A percentile compares a stretch with the other conserved stretches of the same genome.
Evolutionary conservation across 2,329 filamentous ascomycete genomes (phyloP).

Genomic region (Ophiostoma himal-ulmi): DNA sequence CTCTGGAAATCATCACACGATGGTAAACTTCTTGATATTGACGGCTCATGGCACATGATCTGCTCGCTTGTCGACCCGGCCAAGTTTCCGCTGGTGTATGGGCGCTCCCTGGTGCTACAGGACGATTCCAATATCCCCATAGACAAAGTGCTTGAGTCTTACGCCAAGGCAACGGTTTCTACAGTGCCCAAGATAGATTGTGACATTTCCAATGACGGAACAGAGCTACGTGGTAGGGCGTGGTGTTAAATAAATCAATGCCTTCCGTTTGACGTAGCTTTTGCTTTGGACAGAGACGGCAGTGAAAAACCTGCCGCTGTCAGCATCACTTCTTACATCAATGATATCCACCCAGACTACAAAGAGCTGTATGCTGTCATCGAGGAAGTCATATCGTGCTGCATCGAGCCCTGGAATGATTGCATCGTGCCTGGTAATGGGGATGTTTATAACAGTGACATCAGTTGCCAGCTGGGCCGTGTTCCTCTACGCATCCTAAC

Average conservation of each 20-base stretch:
- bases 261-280: too few relatives aligned
- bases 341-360: background rate
- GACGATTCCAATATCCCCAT: too few relatives aligned
- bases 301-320: too few relatives aligned
- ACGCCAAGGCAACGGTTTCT: background rate
- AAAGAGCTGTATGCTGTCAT: background rate
- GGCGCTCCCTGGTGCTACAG: background rate
- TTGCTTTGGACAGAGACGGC: too few relatives aligned
- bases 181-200: too few relatives aligned
- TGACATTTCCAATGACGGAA: too few relatives aligned
- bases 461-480: background rate
- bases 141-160: too few relatives aligned
- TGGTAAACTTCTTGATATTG: background rate
- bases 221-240: too few relatives aligned
- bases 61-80: background rate
- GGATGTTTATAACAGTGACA: background rate
- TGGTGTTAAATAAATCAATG: too few relatives aligned
- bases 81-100: background rate
- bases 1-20: background rate
- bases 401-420: background rate
- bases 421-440: background rate
- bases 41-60: background rate
- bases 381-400: background rate
- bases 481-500: background rate
- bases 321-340: background rate